These are phyloP conservation scores for Jatropha curcas DNA, from an alignment of 345 rosid species.

Conservation along the genomic window DNA sequence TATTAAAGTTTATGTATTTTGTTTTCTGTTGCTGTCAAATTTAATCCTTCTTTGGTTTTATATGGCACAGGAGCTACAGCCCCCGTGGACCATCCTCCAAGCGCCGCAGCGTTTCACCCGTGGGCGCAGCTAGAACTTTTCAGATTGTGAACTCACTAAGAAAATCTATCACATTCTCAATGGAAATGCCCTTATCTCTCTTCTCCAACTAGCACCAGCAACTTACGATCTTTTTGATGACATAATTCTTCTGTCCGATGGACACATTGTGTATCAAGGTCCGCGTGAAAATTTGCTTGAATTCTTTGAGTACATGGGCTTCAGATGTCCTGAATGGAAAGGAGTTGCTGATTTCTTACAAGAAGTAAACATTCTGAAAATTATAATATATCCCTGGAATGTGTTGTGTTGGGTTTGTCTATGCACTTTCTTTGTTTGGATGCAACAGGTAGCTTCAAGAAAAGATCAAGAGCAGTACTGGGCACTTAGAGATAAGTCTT, in stretches of 20 bases:
- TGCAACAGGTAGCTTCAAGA: conserved; percentile 58
- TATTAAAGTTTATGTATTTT: background rate
- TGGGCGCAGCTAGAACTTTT: too few species aligned
- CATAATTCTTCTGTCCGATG: conserved; percentile 74
- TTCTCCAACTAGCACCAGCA: conserved; percentile 84
- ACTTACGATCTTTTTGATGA: conserved; percentile 75
- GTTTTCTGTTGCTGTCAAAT: too few species aligned
- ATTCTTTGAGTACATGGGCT: conserved; percentile 65
- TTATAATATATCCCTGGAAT: background rate
- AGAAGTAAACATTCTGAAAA: conserved; percentile 43
- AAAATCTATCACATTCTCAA: conserved; percentile 56
- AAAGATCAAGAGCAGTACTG: too few species aligned
- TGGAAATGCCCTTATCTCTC: conserved; percentile 75
- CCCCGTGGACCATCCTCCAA: too few species aligned
- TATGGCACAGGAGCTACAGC: conserved; percentile 64
- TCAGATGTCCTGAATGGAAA: conserved; percentile 78
- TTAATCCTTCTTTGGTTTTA: background rate
- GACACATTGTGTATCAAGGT: conserved; percentile 74
- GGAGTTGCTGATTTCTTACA: conserved; percentile 82
- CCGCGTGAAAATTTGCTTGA: conserved; percentile 63
- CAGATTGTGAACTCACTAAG: conserved; percentile 71
- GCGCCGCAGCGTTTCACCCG: too few species aligned
- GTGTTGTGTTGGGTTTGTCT: background rate
- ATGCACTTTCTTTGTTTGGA: background rate
- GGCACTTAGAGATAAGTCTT: conserved; percentile 55